These are phyloP conservation scores for Ogataea paraovalis DNA, from an alignment of 805 yeast species.

Conservation along the genomic window DNA sequence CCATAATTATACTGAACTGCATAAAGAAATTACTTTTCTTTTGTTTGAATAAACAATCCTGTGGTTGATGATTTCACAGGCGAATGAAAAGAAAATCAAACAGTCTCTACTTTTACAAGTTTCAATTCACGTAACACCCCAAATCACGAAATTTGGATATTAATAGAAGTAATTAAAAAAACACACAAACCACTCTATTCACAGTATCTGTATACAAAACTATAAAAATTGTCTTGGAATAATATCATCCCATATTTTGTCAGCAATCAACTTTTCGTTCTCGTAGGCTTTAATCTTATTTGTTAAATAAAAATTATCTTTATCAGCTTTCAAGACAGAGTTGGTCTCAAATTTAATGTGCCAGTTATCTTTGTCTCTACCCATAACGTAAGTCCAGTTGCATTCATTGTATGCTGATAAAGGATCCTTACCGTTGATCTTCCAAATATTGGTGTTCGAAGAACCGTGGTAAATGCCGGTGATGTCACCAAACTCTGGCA, in stretches of 20 bases:
- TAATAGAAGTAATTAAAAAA: too few relatives aligned
- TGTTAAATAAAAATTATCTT: slow-evolving; percentile 30
- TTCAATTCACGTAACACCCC: too few relatives aligned
- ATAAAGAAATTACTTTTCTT: too few relatives aligned
- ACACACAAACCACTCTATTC: too few relatives aligned
- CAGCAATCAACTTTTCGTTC: slow-evolving; percentile 28
- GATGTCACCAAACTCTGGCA: slow-evolving; percentile 30
- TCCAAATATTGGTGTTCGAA: slow-evolving; percentile 38
- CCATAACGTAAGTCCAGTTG: slow-evolving; percentile 39
- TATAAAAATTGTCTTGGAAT: slow-evolving; percentile 34
- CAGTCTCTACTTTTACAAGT: too few relatives aligned
- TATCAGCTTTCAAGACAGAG: slow-evolving; percentile 32
- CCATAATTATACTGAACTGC: too few relatives aligned
- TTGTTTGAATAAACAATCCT: too few relatives aligned
- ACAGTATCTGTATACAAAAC: background rate
- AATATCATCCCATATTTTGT: slow-evolving; percentile 32
- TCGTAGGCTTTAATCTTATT: slow-evolving; percentile 35
- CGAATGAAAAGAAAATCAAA: too few relatives aligned
- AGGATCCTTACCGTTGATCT: slow-evolving; percentile 35
- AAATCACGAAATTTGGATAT: too few relatives aligned
- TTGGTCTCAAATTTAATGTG: slow-evolving; percentile 31
- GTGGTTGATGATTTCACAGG: too few relatives aligned
- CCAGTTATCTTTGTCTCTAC: slow-evolving; percentile 39
- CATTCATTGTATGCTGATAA: slow-evolving; percentile 37
- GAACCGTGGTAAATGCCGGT: slow-evolving; percentile 39